Conservation (phyloP, 2,329 filamentous ascomycete species). For the Colletotrichum spaethianum region DNA sequence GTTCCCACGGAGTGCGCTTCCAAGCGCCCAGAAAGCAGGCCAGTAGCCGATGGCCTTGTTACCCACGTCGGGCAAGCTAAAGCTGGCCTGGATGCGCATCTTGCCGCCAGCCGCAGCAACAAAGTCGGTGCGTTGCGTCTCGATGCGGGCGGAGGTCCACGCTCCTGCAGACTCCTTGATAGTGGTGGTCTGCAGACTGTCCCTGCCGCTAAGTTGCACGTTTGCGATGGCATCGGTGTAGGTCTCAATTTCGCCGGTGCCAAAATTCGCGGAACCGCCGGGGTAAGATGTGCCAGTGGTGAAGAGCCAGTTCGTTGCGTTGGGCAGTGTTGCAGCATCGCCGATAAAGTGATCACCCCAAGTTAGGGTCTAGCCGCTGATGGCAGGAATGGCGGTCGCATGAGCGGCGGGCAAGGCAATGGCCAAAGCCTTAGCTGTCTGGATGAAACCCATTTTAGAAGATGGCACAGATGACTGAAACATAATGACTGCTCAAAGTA, state of each 20-base stretch:
- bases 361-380: neutral
- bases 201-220: neutral
- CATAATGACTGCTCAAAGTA: no score
- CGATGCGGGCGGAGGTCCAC: slow-evolving; percentile 55
- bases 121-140: slow-evolving; percentile 54
- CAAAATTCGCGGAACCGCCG: neutral
- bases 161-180: neutral
- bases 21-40: neutral
- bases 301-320: neutral
- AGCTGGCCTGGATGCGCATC: slow-evolving; percentile 54
- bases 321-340: neutral
- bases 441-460: neutral
- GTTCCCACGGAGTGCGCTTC: neutral
- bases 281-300: neutral
- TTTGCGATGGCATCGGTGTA: neutral
- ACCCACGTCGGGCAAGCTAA: slow-evolving; percentile 57
- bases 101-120: slow-evolving; percentile 49
- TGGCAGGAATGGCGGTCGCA: neutral
- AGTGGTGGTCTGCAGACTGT: neutral
- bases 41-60: slow-evolving; percentile 7
- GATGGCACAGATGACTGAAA: no score
- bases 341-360: neutral
- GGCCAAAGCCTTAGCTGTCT: neutral
- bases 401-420: neutral
- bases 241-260: neutral